Conservation (phyloP, 768 basidiomycete genomes). For the Cyathus striatus region DNA sequence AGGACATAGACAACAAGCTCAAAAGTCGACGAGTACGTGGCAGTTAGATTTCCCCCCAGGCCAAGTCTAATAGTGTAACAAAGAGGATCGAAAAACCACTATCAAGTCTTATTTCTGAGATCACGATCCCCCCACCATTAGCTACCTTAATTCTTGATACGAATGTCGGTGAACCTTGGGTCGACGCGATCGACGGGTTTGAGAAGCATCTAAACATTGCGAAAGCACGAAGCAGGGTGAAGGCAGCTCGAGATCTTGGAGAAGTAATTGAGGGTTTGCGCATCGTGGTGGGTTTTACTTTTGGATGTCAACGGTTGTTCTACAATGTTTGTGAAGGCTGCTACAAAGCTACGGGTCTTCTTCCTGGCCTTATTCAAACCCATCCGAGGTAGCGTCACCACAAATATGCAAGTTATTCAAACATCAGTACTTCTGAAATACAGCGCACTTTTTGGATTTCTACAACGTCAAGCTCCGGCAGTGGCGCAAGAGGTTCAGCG, state of each 20-base stretch:
- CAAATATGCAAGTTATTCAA: constrained; percentile 92
- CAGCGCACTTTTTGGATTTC: constrained; percentile 73
- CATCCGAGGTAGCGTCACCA: constrained; percentile 76
- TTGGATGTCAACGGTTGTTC: neutral
- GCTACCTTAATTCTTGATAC: constrained; percentile 79
- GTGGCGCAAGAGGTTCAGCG: constrained; percentile 87
- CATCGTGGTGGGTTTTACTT: constrained; percentile 56
- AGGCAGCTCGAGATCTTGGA: constrained; percentile 77
- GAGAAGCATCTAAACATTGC: constrained; percentile 68
- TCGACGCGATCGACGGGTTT: constrained; percentile 74
- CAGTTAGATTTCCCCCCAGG: neutral
- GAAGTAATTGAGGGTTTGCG: constrained; percentile 85
- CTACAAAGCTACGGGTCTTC: constrained; percentile 83
- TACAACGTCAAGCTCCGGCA: constrained; percentile 74
- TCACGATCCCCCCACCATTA: constrained; percentile 79
- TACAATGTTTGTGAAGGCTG: constrained; percentile 48
- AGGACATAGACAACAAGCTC: constrained; percentile 83
- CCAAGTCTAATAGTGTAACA: constrained; percentile 1
- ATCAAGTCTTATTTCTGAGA: constrained; percentile 70
- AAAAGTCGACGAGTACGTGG: constrained; percentile 74
- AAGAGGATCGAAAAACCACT: constrained; percentile 90
- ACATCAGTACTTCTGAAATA: constrained; percentile 84
- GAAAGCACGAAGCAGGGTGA: constrained; percentile 73
- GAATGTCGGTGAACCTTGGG: constrained; percentile 85
- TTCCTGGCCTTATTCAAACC: constrained; percentile 82